Percentiles rank a stretch among this genome's conserved stretches.
These are phyloP conservation scores for Lumnitzera racemosa DNA, from an alignment of 345 rosid genomes.

Conservation along the genomic window DNA sequence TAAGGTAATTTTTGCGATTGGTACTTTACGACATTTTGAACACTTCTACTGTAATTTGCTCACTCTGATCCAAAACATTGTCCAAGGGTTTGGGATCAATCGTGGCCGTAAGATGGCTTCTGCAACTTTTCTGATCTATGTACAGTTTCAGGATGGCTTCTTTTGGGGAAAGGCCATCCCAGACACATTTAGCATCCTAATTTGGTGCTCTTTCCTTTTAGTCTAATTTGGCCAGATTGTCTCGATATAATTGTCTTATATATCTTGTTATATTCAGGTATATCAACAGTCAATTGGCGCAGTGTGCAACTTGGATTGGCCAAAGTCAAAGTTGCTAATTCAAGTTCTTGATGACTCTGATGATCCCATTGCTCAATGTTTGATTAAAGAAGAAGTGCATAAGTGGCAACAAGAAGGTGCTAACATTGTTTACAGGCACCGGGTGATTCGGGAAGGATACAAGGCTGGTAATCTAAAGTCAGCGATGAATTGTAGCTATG, in stretches of 20 bases:
- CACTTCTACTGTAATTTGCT: no score
- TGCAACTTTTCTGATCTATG: no score
- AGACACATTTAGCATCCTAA: no score
- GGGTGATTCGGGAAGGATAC: constrained; percentile 17
- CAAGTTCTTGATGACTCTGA: constrained; percentile 20
- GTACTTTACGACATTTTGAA: no score
- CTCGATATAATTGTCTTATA: background rate
- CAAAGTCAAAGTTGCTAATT: constrained; percentile 13
- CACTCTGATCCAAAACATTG: no score
- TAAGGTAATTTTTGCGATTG: no score
- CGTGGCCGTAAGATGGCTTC: no score
- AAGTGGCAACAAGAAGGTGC: constrained; percentile 21
- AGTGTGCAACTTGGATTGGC: constrained; percentile 19
- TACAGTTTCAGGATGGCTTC: no score
- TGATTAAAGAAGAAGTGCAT: constrained; percentile 16
- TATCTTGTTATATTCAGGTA: constrained; percentile 5
- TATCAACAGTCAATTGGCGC: constrained; percentile 20
- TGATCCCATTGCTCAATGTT: constrained; percentile 12
- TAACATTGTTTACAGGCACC: constrained; percentile 11
- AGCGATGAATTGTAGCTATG: constrained; percentile 18
- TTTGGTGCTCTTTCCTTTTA: no score
- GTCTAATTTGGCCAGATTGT: no score
- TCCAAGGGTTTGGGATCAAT: no score
- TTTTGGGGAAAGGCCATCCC: no score
- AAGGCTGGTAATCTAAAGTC: constrained; percentile 20